phyloP scores from a whole-genome alignment of 371 early-diverging fungal genomes.

The Coemansia sp. region DNA sequence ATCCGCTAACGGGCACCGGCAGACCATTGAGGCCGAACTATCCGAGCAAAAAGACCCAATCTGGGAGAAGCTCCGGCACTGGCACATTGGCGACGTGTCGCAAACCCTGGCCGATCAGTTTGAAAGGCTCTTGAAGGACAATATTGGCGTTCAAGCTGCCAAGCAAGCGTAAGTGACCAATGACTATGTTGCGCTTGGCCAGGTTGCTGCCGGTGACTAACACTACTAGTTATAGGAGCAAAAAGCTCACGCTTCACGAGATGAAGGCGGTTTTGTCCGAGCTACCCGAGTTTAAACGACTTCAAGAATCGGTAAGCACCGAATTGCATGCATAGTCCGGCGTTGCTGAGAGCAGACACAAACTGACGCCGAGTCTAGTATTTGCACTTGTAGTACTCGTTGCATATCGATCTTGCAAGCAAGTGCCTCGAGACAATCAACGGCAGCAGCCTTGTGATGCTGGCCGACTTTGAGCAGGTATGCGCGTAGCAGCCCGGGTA shows the following conservation, averaged over 20 bases:
- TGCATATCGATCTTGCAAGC: conserved; percentile 89
- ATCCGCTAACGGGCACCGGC: conserved; percentile 9
- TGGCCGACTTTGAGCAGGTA: conserved; percentile 73
- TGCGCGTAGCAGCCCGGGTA: not conserved
- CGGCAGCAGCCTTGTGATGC: conserved; percentile 63
- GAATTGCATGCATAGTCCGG: not conserved
- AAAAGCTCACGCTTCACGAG: conserved; percentile 70
- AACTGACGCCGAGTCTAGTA: too few relatives aligned
- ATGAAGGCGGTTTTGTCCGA: conserved; percentile 88
- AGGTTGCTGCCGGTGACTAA: not conserved
- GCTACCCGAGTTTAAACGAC: conserved; percentile 91
- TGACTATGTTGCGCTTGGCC: not conserved
- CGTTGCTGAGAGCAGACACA: not conserved
- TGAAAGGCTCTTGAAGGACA: conserved; percentile 63
- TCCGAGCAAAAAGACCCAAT: conserved; percentile 68
- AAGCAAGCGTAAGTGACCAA: conserved; percentile 23
- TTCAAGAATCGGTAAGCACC: conserved; percentile 65
- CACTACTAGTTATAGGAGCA: conserved; percentile 24
- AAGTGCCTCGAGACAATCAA: conserved; percentile 84
- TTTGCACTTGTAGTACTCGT: conserved; percentile 65
- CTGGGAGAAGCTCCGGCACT: conserved; percentile 78
- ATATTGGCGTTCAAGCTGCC: conserved; percentile 20
- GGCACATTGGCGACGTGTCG: conserved; percentile 85
- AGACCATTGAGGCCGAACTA: conserved; percentile 51
- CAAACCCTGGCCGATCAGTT: conserved; percentile 76